phyloP scores from a whole-genome alignment of 306 rosid genomes.

The Leucaena leucocephala region DNA sequence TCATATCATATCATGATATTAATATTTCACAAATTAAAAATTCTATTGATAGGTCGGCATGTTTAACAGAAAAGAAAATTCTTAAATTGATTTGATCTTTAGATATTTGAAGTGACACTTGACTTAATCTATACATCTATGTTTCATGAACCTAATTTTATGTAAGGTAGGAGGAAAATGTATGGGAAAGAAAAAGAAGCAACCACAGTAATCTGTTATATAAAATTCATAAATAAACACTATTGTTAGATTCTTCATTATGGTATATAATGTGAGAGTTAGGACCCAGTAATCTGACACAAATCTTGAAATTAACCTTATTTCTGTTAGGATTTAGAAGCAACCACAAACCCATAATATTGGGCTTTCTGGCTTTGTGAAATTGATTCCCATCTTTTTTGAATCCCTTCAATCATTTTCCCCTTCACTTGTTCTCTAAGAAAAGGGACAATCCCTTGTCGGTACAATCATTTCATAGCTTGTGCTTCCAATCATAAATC shows the following conservation, averaged over 20 bases:
- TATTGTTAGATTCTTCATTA: conserved; percentile 44
- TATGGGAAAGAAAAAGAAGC: conserved; percentile 7
- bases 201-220: no score
- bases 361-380: conserved; percentile 55
- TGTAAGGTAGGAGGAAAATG: conserved; percentile 17
- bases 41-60: not conserved
- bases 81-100: not conserved
- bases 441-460: conserved; percentile 45
- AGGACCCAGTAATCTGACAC: conserved; percentile 51
- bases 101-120: not conserved
- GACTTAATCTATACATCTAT: not conserved
- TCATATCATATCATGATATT: not conserved
- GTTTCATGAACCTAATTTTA: not conserved
- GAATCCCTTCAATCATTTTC: conserved; percentile 41
- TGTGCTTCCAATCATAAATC: conserved; percentile 46
- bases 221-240: no score
- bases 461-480: conserved; percentile 49
- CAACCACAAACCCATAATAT: conserved; percentile 62
- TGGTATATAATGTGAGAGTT: conserved; percentile 23
- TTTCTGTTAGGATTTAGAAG: conserved; percentile 37
- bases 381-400: conserved; percentile 13
- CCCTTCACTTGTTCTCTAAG: conserved; percentile 56
- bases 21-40: not conserved
- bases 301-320: conserved; percentile 46
- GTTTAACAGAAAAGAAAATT: not conserved